Percentiles rank a stretch among this genome's conserved stretches.
Evolutionary conservation across 805 yeast genomes (phyloP).

Genomic region (Cyberlindnera amylophila): DNA sequence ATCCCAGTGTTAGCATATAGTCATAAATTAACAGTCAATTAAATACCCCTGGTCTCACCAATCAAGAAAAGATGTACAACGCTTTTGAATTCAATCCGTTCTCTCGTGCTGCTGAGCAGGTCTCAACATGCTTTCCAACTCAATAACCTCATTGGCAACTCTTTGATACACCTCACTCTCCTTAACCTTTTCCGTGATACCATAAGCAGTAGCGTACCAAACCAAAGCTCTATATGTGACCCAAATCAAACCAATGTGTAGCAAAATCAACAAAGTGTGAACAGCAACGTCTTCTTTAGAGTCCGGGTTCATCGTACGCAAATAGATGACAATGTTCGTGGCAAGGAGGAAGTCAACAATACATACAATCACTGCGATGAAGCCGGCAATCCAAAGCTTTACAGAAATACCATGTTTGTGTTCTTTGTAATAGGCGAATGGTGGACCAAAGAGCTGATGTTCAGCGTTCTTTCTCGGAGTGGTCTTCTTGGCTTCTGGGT

Average conservation of each 20-base stretch:
- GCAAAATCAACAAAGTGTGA: slow-evolving; percentile 18
- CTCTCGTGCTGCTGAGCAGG: slow-evolving; percentile 11
- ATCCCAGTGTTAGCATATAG: neutral
- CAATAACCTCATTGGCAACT: slow-evolving; percentile 22
- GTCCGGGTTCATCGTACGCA: slow-evolving; percentile 30
- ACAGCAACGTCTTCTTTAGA: slow-evolving; percentile 16
- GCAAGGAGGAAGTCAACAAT: slow-evolving; percentile 31
- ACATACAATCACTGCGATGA: slow-evolving; percentile 26
- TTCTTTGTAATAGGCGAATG: slow-evolving; percentile 22
- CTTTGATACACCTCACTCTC: slow-evolving; percentile 22
- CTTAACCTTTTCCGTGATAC: slow-evolving; percentile 17
- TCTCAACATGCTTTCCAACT: slow-evolving; percentile 21
- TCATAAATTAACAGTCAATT: neutral
- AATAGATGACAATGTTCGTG: slow-evolving; percentile 32
- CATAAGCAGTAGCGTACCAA: slow-evolving; percentile 21
- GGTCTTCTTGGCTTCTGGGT: neutral
- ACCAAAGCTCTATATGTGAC: slow-evolving; percentile 17
- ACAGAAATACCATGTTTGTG: slow-evolving; percentile 20
- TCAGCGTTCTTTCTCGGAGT: slow-evolving; percentile 6
- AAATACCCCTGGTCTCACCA: neutral
- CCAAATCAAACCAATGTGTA: slow-evolving; percentile 20
- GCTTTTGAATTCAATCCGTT: slow-evolving; percentile 9
- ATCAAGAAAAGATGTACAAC: too few species aligned
- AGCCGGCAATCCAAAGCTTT: slow-evolving; percentile 26
- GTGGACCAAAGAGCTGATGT: slow-evolving; percentile 25